Evolutionary conservation across 2,329 filamentous ascomycete genomes (phyloP).

Genomic region (Beauveria medogensis): DNA sequence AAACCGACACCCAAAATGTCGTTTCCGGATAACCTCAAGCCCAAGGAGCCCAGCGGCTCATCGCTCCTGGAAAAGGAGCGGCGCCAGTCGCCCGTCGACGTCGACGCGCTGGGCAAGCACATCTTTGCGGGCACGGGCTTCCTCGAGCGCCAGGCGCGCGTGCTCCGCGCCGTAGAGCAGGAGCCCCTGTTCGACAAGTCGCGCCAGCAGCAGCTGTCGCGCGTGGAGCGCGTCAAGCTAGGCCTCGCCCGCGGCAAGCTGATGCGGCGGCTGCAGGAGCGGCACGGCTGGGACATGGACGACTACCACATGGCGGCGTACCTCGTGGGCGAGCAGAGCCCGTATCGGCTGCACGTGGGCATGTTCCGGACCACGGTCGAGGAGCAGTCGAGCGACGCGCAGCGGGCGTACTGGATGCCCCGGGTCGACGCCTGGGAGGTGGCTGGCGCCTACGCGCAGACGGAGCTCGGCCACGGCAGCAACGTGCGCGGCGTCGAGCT

Average conservation of each 20-base stretch:
- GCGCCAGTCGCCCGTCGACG: slow-evolving; percentile 56
- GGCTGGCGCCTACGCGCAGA: slow-evolving; percentile 76
- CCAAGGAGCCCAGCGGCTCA: slow-evolving; percentile 55
- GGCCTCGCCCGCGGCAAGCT: slow-evolving; percentile 64
- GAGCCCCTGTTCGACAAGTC: slow-evolving; percentile 72
- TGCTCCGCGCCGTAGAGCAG: slow-evolving; percentile 56
- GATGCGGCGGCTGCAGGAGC: slow-evolving; percentile 54
- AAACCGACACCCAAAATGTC: neutral
- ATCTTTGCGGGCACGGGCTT: slow-evolving; percentile 56
- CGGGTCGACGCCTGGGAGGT: slow-evolving; percentile 60
- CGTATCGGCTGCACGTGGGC: slow-evolving; percentile 59
- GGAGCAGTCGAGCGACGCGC: slow-evolving; percentile 65
- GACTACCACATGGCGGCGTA: slow-evolving; percentile 59
- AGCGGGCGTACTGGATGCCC: slow-evolving; percentile 65
- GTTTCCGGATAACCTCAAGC: slow-evolving; percentile 20
- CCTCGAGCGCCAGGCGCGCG: slow-evolving; percentile 49
- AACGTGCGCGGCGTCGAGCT: slow-evolving; percentile 69
- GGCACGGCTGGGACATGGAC: slow-evolving; percentile 61
- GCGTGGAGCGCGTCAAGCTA: slow-evolving; percentile 60
- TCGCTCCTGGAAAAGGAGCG: slow-evolving; percentile 64
- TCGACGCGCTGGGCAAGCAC: slow-evolving; percentile 59
- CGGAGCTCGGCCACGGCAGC: slow-evolving; percentile 70
- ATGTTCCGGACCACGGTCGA: slow-evolving; percentile 49
- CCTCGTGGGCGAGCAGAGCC: slow-evolving; percentile 64
- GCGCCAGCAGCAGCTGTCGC: slow-evolving; percentile 66